Evolutionary conservation across 2,329 filamentous ascomycete genomes (phyloP), one percentile per base, ranked within the genome.

Genomic region (Fusarium globosum): DNA sequence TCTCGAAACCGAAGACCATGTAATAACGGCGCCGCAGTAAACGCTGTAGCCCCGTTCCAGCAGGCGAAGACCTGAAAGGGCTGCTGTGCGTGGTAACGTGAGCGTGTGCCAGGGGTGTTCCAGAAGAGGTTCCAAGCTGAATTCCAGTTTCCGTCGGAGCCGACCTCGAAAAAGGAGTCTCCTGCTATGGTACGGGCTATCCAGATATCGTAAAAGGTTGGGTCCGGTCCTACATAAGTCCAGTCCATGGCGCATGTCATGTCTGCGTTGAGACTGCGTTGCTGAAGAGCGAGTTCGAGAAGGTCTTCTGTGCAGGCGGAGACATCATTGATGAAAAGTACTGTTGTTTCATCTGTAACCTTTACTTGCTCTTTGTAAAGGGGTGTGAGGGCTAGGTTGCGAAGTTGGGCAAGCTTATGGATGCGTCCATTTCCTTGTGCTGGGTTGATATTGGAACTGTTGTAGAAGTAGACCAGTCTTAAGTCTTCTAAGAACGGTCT

Each of bases 161-260:
- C 85, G 10, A 90, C 85, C 1, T 86, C 79, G 75, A 89, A 90
- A 77, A 91, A 90, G 0, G 83, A 81, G 72, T 90, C 86, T 3
- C 89, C 89, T 2, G 79, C 81, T 49, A 91, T 83, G 5, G 81
- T 82, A 12, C 89, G 85, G 1, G 86, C 84, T 33, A 89, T 81
- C 88, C 88, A 90, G 6, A 88, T 82, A 67, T 90, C 88, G 75
- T 90, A 89, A 73, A 90, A 91, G 0, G 84, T 86, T 0, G 86
- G 85, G 6, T 86, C 79, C 0, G 60, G 59, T 0, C 82, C 84
- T 7, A 81, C 79, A 46, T 85, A 85, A 1, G 82, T 85, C 88
- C 88, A 91, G 77, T 91, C 89, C 84, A 91, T 86, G 11, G 82
- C 87, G 73, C 88, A 91, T 0, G 85, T 86, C 86, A 89, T 89